Evolutionary conservation across 2,329 filamentous ascomycete genomes (phyloP).

Genomic region (Alternaria consortialis): DNA sequence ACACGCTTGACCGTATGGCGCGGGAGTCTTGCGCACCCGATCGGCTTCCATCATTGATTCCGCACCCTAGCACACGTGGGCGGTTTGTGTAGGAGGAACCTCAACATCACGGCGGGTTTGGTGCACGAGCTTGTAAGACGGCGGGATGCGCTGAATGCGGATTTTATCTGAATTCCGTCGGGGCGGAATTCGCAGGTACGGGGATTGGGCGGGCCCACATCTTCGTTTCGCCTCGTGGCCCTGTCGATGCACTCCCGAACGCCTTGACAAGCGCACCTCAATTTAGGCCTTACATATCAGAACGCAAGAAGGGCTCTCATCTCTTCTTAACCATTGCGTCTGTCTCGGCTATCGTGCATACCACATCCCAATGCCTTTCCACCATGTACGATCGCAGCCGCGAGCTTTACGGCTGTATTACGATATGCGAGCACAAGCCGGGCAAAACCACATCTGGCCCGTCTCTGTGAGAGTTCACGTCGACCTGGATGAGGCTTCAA

Average conservation of each 20-base stretch:
- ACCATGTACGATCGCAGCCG: too few species aligned
- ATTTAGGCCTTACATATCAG: too few species aligned
- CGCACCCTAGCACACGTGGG: not conserved
- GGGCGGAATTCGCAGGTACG: not conserved
- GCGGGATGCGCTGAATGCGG: not conserved
- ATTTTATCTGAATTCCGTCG: not conserved
- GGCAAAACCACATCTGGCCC: not conserved
- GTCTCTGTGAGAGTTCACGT: not conserved
- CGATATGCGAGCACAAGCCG: not conserved
- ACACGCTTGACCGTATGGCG: slow-evolving; percentile 41
- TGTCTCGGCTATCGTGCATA: not conserved
- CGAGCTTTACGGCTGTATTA: not conserved
- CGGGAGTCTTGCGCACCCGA: slow-evolving; percentile 24
- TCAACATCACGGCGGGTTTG: not conserved
- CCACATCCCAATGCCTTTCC: not conserved
- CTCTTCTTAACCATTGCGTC: not conserved
- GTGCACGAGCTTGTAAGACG: not conserved
- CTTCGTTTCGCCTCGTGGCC: not conserved
- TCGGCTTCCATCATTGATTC: slow-evolving; percentile 23
- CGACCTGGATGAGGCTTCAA: not conserved
- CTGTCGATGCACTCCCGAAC: too few species aligned
- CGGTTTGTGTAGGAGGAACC: not conserved
- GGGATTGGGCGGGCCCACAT: not conserved
- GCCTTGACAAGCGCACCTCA: too few species aligned
- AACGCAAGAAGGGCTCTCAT: too few species aligned